Base-by-base conservation (phyloP, 2,329 filamentous ascomycete species). In the Paraphaeosphaeria sporulosa region DNA sequence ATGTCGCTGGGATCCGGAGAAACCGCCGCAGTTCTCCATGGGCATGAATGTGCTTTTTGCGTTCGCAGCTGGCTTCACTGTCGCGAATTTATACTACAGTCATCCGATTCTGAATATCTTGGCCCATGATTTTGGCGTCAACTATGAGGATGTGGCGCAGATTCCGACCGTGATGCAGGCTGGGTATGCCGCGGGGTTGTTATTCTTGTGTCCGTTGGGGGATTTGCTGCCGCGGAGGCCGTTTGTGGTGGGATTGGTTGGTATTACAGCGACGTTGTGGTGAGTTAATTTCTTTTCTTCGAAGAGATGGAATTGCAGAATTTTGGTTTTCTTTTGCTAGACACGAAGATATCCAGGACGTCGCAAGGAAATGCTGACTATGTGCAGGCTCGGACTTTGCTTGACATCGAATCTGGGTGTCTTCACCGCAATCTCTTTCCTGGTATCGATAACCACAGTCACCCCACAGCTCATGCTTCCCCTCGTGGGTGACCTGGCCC, bases 61-160 rank as follows among this genome's bases (percentile, higher is more conserved):
- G 1, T 84, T 90, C 69, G 90, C 85, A 0, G 83, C 79, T 84
- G 88, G 4, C 88, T 92, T 92, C 65, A 92, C 90, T 0, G 91
- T 94, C 7, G 91, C 91, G 19, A 94, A 94, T 67, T 80, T 94
- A 3, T 94, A 94, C 78, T 93, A 94, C 76, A 91, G 86, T 60
- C 91, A 94, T 69, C 90, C 92, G 0, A 91, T 94, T 49, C 80
- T 94, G 25, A 92, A 93, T 71, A 86, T 90, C 53, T 83, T 95
- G 43, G 91, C 92, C 0, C 75, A 82, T 10, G 89, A 90, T 17
- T 94, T 95, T 70, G 71, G 84, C 55, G 89, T 94, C 50, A 84
- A 83, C 9, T 90, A 92, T 69, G 90, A 92, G 69, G 82, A 84
- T 56, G 87, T 91, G 0, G 82, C 86, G 4, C 77, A 86, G 43